Evolutionary conservation across 2,329 filamentous ascomycete species (phyloP).

Genomic region (Arthrinium phaeospermum): DNA sequence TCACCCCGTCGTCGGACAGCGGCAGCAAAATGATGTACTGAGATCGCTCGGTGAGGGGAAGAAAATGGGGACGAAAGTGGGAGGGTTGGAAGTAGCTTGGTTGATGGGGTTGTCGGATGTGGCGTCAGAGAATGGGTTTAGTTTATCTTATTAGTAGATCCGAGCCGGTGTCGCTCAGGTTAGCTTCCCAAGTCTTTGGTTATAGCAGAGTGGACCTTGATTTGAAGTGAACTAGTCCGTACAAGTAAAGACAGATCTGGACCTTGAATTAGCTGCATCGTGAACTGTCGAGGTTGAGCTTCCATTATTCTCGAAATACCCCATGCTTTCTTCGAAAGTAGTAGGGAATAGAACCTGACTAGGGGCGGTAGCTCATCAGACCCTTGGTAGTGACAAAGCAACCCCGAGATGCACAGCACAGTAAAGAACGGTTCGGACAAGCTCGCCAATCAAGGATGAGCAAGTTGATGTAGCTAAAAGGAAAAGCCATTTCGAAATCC

Average conservation of each 20-base stretch:
- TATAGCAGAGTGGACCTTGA: background rate
- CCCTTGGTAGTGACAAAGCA: no score
- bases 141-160: background rate
- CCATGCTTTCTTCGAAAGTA: no score
- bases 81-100: background rate
- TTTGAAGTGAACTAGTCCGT: background rate
- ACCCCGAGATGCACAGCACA: no score
- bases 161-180: background rate
- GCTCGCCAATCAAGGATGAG: no score
- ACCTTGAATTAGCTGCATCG: background rate
- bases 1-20: constrained; percentile 11
- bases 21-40: background rate
- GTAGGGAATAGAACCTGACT: no score
- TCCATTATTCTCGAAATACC: no score
- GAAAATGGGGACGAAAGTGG: background rate
- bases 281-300: background rate
- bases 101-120: background rate
- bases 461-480: no score
- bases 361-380: no score
- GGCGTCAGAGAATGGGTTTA: background rate
- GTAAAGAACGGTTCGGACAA: no score
- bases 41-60: background rate
- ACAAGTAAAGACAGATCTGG: background rate
- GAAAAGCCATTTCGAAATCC: no score
- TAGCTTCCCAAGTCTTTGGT: background rate